Conservation (phyloP, 106 monocot species). For the Chionographis japonica region DNA sequence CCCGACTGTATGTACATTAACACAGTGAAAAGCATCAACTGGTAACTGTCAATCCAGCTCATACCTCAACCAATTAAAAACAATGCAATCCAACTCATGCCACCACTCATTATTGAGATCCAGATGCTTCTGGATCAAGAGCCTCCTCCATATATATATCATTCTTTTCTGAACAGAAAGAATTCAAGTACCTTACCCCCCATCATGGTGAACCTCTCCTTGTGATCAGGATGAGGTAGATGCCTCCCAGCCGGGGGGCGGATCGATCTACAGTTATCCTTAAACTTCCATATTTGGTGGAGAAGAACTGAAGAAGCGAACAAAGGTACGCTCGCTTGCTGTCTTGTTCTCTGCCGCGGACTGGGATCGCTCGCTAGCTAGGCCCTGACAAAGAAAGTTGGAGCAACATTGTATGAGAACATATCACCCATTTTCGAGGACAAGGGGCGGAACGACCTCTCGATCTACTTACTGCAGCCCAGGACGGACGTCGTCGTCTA, state of each 20-base stretch:
- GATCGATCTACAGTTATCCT: constrained; percentile 8
- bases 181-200: constrained; percentile 11
- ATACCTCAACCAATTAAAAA: too few species aligned
- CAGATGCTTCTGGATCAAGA: too few species aligned
- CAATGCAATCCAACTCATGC: too few species aligned
- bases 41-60: too few species aligned
- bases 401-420: constrained; percentile 36
- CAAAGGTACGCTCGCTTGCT: constrained; percentile 30
- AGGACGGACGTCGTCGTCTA: constrained; percentile 28
- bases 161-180: not conserved
- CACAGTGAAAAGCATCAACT: too few species aligned
- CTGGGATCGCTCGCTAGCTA: constrained; percentile 36
- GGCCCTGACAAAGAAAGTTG: constrained; percentile 23
- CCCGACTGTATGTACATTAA: too few species aligned
- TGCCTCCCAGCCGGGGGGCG: constrained; percentile 9
- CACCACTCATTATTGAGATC: too few species aligned
- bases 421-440: constrained; percentile 32
- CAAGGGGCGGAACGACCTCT: constrained; percentile 29
- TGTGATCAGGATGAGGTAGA: constrained; percentile 31
- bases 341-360: constrained; percentile 26
- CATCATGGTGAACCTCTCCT: constrained; percentile 22
- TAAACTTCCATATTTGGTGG: constrained; percentile 27
- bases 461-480: constrained; percentile 21
- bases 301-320: constrained; percentile 25
- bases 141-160: too few species aligned